phyloP scores from a whole-genome alignment of 2,329 filamentous ascomycete genomes.

The Trichoderma sp. region DNA sequence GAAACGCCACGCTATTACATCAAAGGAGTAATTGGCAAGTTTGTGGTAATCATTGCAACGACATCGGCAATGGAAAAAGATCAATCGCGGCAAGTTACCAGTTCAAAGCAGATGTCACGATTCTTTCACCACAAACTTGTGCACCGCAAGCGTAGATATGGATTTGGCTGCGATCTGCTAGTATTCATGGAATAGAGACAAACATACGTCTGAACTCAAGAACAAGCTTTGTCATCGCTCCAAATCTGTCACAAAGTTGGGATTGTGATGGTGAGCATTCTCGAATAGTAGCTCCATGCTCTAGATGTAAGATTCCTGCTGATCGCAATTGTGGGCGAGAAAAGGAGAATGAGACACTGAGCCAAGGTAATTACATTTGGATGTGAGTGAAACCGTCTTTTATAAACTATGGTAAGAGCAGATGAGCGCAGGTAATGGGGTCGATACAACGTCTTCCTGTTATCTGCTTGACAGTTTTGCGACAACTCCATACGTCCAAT shows the following conservation, averaged over 20 bases:
- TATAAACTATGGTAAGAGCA: background rate
- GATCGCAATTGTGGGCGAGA: background rate
- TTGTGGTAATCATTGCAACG: background rate
- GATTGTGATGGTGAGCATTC: background rate
- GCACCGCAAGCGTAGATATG: background rate
- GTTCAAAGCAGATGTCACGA: background rate
- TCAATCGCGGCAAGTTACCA: background rate
- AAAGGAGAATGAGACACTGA: background rate
- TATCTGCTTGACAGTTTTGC: background rate
- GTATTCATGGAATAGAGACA: background rate
- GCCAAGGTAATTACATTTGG: accelerated
- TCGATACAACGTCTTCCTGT: background rate
- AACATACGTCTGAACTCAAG: background rate
- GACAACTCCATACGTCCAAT: too few relatives aligned
- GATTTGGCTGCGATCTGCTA: background rate
- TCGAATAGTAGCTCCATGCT: background rate
- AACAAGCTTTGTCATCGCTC: background rate
- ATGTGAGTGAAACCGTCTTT: background rate
- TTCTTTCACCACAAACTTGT: background rate
- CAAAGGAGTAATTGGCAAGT: background rate
- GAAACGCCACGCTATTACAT: background rate
- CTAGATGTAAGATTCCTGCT: background rate
- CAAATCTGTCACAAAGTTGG: background rate
- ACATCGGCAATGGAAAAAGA: background rate
- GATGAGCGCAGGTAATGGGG: background rate